Evolutionary conservation across 2,329 filamentous ascomycete species (phyloP).

Genomic region (Colletotrichum simmondsii): DNA sequence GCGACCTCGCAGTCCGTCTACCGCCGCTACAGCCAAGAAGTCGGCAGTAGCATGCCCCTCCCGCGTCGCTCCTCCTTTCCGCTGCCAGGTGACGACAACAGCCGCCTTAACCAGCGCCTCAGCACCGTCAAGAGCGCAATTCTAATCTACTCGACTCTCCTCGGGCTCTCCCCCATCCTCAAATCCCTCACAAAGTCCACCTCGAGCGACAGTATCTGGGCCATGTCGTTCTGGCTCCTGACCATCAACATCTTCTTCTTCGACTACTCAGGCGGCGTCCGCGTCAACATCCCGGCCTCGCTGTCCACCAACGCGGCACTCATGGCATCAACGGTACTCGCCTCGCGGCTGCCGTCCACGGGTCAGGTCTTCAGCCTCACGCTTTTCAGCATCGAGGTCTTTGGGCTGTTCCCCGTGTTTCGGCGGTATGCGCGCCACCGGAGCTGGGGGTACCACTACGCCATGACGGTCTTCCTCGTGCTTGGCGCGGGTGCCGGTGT

Average conservation of each 20-base stretch:
- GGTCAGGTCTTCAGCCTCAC: slow-evolving; percentile 96
- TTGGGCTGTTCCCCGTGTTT: slow-evolving; percentile 97
- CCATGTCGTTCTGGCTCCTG: slow-evolving; percentile 92
- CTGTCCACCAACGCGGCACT: slow-evolving; percentile 95
- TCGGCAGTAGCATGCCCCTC: background rate
- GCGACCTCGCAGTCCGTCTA: slow-evolving; percentile 39
- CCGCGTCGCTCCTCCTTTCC: slow-evolving; percentile 24
- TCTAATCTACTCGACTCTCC: slow-evolving; percentile 90
- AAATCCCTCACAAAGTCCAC: slow-evolving; percentile 96
- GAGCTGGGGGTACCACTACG: slow-evolving; percentile 83
- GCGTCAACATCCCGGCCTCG: slow-evolving; percentile 73
- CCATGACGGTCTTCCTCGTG: slow-evolving; percentile 80
- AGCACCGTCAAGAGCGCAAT: slow-evolving; percentile 92
- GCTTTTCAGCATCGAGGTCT: slow-evolving; percentile 96
- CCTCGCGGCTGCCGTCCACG: slow-evolving; percentile 87
- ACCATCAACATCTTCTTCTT: slow-evolving; percentile 98
- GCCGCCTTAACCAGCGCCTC: slow-evolving; percentile 64
- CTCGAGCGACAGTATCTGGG: slow-evolving; percentile 95
- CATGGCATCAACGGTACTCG: slow-evolving; percentile 95
- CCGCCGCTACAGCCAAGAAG: slow-evolving; percentile 34
- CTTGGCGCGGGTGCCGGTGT: slow-evolving; percentile 84
- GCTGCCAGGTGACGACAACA: slow-evolving; percentile 43
- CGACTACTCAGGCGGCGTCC: slow-evolving; percentile 73
- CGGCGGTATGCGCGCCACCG: slow-evolving; percentile 86
- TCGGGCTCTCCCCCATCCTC: slow-evolving; percentile 93